Evolutionary conservation across 2,329 filamentous ascomycete species (phyloP), one percentile per base, ranked within the genome.

Genomic region (Acrocalymma vagum): DNA sequence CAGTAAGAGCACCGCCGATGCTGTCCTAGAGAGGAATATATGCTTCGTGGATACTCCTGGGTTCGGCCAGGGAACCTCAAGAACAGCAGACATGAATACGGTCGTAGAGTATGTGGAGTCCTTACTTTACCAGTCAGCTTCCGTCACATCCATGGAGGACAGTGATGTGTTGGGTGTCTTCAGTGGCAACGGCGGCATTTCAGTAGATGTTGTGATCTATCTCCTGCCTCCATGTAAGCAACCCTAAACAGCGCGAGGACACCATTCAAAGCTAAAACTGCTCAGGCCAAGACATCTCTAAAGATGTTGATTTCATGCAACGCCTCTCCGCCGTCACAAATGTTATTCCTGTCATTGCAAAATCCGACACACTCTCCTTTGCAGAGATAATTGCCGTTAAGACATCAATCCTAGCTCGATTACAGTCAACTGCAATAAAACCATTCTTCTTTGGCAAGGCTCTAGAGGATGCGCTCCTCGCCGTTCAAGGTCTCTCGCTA

Each of bases 21-120:
- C 84, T 15, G 81, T 96, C 25, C 74, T 97, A 29, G 93, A 97
- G 63, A 83, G 93, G 20, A 99, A 99, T 62, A 72, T 99, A 5
- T 96, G 90, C 68, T 96, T 99, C 63, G 85, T 96, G 42, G 93
- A 97, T 71, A 93, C 88, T 2, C 83, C 87, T 9, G 85, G 85
- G 9, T 84, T 82, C 66, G 73, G 48, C 4, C 50, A 72, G 65
- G 51, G 78, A 76, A 29, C 76, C 73, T 45, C 45, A 15, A 46
- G 41, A 26, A 29, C 47, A 21, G 61, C 55, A 5, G 52, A 59
- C 14, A 58, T 53, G 28, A 53, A 50, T 26, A 55, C 69, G 29
- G 67, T 62, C 35, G 83, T 84, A 33, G 79, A 82, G 42, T 95
- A 95, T 63, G 79, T 95, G 21, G 86, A 91, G 67, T 81, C 80